Evolutionary conservation across 768 basidiomycete species (phyloP).

Genomic region (Crepidotus variabilis): DNA sequence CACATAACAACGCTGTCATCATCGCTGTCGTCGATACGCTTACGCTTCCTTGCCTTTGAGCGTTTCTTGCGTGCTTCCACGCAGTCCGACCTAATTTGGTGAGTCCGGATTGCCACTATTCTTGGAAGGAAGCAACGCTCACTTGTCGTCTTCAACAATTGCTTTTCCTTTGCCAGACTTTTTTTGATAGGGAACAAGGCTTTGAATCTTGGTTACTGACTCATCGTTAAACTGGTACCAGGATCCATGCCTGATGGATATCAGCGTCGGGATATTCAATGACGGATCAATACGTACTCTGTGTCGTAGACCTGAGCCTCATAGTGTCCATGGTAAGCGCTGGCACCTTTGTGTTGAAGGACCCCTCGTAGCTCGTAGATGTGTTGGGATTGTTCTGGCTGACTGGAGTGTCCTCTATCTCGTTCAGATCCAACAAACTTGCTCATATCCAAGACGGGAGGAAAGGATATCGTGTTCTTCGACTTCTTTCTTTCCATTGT

Average conservation of each 20-base stretch:
- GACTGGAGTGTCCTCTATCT: constrained; percentile 11
- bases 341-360: constrained; percentile 85
- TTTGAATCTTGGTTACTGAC: constrained; percentile 59
- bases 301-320: constrained; percentile 80
- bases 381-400: constrained; percentile 19
- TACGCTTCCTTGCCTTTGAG: constrained; percentile 43
- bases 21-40: constrained; percentile 56
- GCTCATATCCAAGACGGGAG: constrained; percentile 68
- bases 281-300: constrained; percentile 37
- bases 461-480: constrained; percentile 79
- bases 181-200: constrained; percentile 35
- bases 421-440: constrained; percentile 45
- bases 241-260: constrained; percentile 37
- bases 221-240: constrained; percentile 98
- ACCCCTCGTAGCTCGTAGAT: constrained; percentile 86
- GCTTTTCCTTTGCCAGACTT: constrained; percentile 24
- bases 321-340: constrained; percentile 90
- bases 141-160: constrained; percentile 11
- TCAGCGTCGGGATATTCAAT: constrained; percentile 21
- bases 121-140: background rate
- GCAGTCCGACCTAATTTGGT: constrained; percentile 16
- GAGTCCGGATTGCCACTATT: constrained; percentile 1
- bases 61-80: constrained; percentile 32
- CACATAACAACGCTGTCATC: constrained; percentile 32
- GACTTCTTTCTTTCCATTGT: constrained; percentile 85